Percentiles rank a stretch among this genome's conserved stretches.
Evolutionary conservation across 164 flowering plant species (phyloP).

Genomic region (Malania oleifera): DNA sequence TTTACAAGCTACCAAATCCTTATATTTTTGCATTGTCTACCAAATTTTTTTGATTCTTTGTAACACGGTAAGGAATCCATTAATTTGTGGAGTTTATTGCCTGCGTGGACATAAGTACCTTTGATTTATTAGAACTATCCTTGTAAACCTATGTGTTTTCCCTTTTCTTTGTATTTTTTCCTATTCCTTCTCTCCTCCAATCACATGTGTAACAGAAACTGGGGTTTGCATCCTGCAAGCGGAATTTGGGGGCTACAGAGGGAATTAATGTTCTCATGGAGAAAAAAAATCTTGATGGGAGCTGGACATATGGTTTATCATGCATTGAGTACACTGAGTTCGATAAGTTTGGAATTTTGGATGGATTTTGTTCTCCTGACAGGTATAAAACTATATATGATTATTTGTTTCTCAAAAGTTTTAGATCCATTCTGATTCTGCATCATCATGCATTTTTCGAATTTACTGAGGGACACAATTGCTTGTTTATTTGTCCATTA

Average conservation of each 20-base stretch:
- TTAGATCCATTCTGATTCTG: background rate
- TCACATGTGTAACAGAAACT: slow-evolving; percentile 56
- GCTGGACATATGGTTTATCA: slow-evolving; percentile 88
- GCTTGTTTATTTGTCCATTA: no score
- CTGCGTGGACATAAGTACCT: background rate
- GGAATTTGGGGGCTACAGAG: slow-evolving; percentile 84
- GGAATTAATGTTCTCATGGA: slow-evolving; percentile 93
- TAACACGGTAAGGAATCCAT: no score
- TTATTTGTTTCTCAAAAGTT: background rate
- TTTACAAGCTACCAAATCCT: no score
- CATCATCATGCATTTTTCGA: no score
- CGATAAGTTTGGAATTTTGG: slow-evolving; percentile 68
- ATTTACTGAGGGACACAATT: no score
- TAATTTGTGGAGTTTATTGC: background rate
- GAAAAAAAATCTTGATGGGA: slow-evolving; percentile 65
- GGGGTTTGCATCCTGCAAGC: slow-evolving; percentile 90
- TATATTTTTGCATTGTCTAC: no score
- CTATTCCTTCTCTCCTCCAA: background rate
- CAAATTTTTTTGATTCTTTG: no score
- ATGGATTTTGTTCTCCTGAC: slow-evolving; percentile 30
- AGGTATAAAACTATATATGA: no score
- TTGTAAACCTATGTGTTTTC: background rate
- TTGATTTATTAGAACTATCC: background rate
- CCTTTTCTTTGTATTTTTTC: background rate
- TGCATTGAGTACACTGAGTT: slow-evolving; percentile 98